A percentile compares a stretch with the other conserved stretches of the same genome.
Evolutionary conservation across 2,329 filamentous ascomycete genomes (phyloP).

Genomic region (Tolypocladium ovalisporum): DNA sequence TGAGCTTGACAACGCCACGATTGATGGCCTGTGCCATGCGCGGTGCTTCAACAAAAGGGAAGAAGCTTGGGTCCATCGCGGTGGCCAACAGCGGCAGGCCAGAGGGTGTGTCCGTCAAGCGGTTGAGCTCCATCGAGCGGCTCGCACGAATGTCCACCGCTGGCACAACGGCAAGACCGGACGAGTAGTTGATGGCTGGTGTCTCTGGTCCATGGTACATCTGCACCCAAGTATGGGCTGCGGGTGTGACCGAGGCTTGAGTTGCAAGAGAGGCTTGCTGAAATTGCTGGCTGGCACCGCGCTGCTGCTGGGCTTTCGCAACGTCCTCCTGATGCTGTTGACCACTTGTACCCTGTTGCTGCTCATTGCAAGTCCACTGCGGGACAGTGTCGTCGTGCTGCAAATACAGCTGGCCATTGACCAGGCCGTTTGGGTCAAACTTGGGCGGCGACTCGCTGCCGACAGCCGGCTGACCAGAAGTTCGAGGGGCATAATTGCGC

Average conservation of each 20-base stretch:
- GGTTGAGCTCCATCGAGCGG: slow-evolving; percentile 26
- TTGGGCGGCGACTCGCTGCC: slow-evolving; percentile 23
- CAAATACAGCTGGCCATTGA: background rate
- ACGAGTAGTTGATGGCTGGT: background rate
- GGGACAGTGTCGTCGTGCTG: background rate
- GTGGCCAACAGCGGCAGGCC: slow-evolving; percentile 21
- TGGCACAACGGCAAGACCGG: background rate
- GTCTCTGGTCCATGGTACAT: background rate
- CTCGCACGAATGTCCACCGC: slow-evolving; percentile 7
- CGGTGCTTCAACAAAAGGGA: slow-evolving; percentile 35
- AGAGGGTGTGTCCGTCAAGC: slow-evolving; percentile 19
- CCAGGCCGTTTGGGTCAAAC: slow-evolving; percentile 16
- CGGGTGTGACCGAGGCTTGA: background rate
- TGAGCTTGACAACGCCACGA: slow-evolving; percentile 36
- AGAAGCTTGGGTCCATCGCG: slow-evolving; percentile 26
- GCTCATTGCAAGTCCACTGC: background rate
- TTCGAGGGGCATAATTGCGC: slow-evolving; percentile 28
- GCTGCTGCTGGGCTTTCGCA: background rate
- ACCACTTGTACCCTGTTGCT: background rate
- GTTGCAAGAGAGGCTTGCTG: background rate
- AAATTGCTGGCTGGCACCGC: background rate
- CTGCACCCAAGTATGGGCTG: background rate
- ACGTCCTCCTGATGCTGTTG: background rate
- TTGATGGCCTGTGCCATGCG: slow-evolving; percentile 16
- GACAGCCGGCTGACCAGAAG: slow-evolving; percentile 12